Percentiles rank a stretch among this genome's conserved stretches.
Conservation (phyloP, 345 rosid species). For the Populus deltoides region DNA sequence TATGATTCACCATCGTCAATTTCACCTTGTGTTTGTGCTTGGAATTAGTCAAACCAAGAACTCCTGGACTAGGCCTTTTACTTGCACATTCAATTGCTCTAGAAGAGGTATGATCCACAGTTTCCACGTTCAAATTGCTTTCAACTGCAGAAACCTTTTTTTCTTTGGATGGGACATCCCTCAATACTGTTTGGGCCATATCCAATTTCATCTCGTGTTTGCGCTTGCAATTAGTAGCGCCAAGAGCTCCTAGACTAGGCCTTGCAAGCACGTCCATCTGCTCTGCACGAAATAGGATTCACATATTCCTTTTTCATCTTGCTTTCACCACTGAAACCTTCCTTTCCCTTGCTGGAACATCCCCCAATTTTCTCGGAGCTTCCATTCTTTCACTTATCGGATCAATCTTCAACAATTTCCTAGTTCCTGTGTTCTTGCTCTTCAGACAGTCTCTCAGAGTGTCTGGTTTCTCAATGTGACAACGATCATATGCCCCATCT, state of each 20-base stretch:
- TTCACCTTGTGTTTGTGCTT: constrained; percentile 8
- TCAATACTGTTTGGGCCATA: not conserved
- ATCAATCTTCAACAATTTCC: not conserved
- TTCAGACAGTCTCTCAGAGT: not conserved
- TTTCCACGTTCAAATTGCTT: not conserved
- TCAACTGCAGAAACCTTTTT: not conserved
- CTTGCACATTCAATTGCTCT: not conserved
- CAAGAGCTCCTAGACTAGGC: not conserved
- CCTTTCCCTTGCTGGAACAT: not conserved
- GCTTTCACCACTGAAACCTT: not conserved
- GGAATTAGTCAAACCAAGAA: constrained; percentile 2
- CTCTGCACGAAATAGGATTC: not conserved
- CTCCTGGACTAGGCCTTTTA: constrained; percentile 1
- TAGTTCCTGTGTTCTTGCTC: not conserved
- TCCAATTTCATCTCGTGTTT: constrained; percentile 7
- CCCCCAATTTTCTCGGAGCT: not conserved
- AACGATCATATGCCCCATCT: constrained; percentile 2
- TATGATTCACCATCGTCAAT: not conserved
- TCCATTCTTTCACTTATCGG: not conserved
- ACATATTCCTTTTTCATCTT: not conserved
- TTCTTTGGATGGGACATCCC: not conserved
- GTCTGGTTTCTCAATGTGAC: not conserved
- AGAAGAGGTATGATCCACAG: not conserved
- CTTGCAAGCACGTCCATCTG: not conserved
- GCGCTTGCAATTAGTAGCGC: constrained; percentile 2